Percentiles rank a stretch among this genome's conserved stretches.
Evolutionary conservation across 1,284 basidiomycete species (phyloP).

Genomic region (Tetrapyrgos nigripes): DNA sequence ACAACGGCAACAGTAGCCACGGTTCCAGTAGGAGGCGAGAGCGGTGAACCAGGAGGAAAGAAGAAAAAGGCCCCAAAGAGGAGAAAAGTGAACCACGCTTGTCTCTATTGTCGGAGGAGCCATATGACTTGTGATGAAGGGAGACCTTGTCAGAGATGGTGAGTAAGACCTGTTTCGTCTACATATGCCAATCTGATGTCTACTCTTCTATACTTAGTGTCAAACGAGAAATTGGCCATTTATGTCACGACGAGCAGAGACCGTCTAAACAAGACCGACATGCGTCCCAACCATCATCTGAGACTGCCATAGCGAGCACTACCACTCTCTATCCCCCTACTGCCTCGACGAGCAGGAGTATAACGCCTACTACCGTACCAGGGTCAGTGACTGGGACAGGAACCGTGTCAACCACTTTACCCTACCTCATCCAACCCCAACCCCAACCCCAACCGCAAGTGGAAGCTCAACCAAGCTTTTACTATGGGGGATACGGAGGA

Average conservation of each 20-base stretch:
- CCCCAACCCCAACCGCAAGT: slow-evolving; percentile 16
- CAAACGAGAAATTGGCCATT: slow-evolving; percentile 90
- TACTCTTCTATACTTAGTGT: slow-evolving; percentile 50
- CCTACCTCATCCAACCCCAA: not conserved
- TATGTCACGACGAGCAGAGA: slow-evolving; percentile 87
- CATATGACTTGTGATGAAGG: slow-evolving; percentile 95
- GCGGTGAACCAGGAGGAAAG: slow-evolving; percentile 32
- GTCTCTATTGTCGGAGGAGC: slow-evolving; percentile 92
- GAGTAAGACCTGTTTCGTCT: slow-evolving; percentile 37
- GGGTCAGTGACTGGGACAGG: slow-evolving; percentile 4
- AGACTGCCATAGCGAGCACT: slow-evolving; percentile 17
- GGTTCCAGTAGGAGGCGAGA: not conserved
- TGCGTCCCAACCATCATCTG: slow-evolving; percentile 44
- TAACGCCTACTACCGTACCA: not conserved
- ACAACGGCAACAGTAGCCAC: not conserved
- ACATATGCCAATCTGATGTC: not conserved
- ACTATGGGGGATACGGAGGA: no score
- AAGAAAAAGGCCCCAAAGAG: slow-evolving; percentile 73
- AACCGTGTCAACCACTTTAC: not conserved
- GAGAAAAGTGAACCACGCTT: slow-evolving; percentile 89
- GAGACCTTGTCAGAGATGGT: slow-evolving; percentile 91
- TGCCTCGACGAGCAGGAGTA: not conserved
- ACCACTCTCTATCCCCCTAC: not conserved
- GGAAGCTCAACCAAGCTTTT: slow-evolving; percentile 53
- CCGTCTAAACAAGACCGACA: slow-evolving; percentile 54